phyloP scores from a whole-genome alignment of 1,284 basidiomycete genomes.

The Phellopilus nigrolimitatus region DNA sequence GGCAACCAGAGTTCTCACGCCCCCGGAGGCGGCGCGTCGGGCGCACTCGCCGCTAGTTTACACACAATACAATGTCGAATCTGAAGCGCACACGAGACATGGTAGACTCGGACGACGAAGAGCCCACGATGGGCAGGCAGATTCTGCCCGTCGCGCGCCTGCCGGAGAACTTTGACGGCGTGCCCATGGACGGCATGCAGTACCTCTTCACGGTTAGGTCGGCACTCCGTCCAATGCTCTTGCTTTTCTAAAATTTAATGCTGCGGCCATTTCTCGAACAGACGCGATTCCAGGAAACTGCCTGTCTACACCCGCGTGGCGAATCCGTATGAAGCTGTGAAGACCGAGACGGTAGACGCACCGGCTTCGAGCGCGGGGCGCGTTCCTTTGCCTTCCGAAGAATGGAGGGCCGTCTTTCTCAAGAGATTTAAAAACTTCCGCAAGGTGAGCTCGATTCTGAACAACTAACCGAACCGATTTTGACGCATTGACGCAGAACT shows the following conservation, averaged over 20 bases:
- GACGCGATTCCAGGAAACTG: slow-evolving; percentile 60
- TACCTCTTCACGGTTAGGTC: slow-evolving; percentile 80
- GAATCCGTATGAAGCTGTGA: slow-evolving; percentile 52
- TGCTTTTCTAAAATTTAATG: background rate
- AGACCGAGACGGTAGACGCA: slow-evolving; percentile 22
- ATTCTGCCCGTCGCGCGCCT: slow-evolving; percentile 72
- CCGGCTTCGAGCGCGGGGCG: slow-evolving; percentile 25
- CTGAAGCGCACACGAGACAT: slow-evolving; percentile 47
- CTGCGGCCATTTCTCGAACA: slow-evolving; percentile 32
- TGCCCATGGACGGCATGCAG: slow-evolving; percentile 69
- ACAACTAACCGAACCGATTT: slow-evolving; percentile 13
- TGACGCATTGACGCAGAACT: slow-evolving; percentile 45
- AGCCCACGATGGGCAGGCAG: slow-evolving; percentile 53
- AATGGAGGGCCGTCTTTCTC: slow-evolving; percentile 58
- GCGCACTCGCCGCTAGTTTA: background rate
- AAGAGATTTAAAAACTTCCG: slow-evolving; percentile 59
- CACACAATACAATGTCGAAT: slow-evolving; percentile 19
- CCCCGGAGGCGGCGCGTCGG: background rate
- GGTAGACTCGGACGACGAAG: slow-evolving; percentile 41
- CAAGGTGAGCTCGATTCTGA: slow-evolving; percentile 36
- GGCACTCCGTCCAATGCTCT: slow-evolving; percentile 20
- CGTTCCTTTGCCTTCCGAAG: slow-evolving; percentile 49
- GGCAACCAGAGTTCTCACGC: slow-evolving; percentile 5
- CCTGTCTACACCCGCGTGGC: slow-evolving; percentile 55
- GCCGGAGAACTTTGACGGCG: slow-evolving; percentile 56